These are phyloP conservation scores for Lyophyllum atratum DNA, from an alignment of 768 basidiomycete species.

Conservation along the genomic window DNA sequence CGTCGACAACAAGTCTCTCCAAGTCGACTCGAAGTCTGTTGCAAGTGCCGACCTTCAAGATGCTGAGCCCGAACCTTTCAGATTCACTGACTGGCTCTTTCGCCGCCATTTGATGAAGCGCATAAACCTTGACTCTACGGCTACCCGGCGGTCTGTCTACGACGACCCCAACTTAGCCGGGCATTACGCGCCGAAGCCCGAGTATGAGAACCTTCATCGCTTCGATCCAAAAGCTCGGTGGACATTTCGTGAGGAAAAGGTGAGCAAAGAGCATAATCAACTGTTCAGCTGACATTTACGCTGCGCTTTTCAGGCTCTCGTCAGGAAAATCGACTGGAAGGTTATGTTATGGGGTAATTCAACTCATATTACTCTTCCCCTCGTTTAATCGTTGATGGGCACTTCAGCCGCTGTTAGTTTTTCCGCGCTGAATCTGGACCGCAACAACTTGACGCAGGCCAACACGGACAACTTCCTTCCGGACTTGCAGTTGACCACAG, in stretches of 20 bases:
- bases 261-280: slow-evolving; percentile 15
- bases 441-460: slow-evolving; percentile 56
- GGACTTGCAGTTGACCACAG: slow-evolving; percentile 53
- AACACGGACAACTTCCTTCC: slow-evolving; percentile 60
- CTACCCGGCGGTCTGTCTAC: slow-evolving; percentile 54
- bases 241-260: slow-evolving; percentile 59
- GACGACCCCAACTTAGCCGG: slow-evolving; percentile 48
- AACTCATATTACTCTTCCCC: background rate
- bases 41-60: slow-evolving; percentile 33
- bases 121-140: slow-evolving; percentile 37
- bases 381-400: background rate
- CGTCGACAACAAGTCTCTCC: background rate
- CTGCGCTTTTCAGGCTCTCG: slow-evolving; percentile 34
- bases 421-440: slow-evolving; percentile 55
- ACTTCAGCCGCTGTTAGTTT: slow-evolving; percentile 50
- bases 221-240: slow-evolving; percentile 61
- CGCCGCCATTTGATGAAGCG: slow-evolving; percentile 21
- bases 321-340: slow-evolving; percentile 62
- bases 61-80: slow-evolving; percentile 36
- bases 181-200: slow-evolving; percentile 49
- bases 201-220: slow-evolving; percentile 57
- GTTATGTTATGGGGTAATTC: slow-evolving; percentile 50
- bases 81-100: slow-evolving; percentile 35
- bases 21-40: slow-evolving; percentile 18
- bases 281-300: background rate